Evolutionary conservation across 169 alveolate genomes (phyloP), one percentile per base, ranked within the genome.

Genomic region (Cryptosporidium meleagridis): DNA sequence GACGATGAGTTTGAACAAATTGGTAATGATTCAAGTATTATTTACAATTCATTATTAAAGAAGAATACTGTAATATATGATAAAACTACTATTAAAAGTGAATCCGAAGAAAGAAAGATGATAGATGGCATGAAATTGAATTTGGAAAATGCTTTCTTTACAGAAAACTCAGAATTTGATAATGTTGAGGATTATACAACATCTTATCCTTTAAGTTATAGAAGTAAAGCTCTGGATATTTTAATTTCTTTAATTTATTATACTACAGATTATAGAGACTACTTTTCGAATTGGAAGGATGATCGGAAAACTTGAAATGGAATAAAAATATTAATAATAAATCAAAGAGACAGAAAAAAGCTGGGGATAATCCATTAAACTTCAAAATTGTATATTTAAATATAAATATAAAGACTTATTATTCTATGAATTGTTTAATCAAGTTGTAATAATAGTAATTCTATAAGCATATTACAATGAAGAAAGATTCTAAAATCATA

Each of bases 211-310:
- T 65, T 80, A 48, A 65, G 69, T 39, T 80, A 62, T 18, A 80
- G 89, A 39, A 80, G 89, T 33, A 51, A 48, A 10, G 73, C 89
- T 37, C 21, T 80, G 31, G 89, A 80, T 80, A 53, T 80, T 31
- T 31, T 80, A 16, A 41, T 80, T 41, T 80, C 89, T 18, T 2
- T 80, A 44, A 65, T 80, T 1, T 80, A 62, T 53, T 8, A 80
- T 80, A 51, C 65, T 26, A 61, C 89, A n/a, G 51, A 80, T 12
- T 62, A 59, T 21, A 80, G 70, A 44, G 89, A 80, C 14, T 80
- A 80, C 6, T 80, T 80, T 61, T 35, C 68, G 8, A 80, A 80
- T 62, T 80, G 89, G 89, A 80, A 80, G 31, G 80, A 80, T 14
- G 62, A 35, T 8, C 37, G 33, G 12, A 80, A 44, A 39, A 55